Conservation (phyloP, 163 green algal genomes). For the Chlamydomonas reinhardtii region DNA sequence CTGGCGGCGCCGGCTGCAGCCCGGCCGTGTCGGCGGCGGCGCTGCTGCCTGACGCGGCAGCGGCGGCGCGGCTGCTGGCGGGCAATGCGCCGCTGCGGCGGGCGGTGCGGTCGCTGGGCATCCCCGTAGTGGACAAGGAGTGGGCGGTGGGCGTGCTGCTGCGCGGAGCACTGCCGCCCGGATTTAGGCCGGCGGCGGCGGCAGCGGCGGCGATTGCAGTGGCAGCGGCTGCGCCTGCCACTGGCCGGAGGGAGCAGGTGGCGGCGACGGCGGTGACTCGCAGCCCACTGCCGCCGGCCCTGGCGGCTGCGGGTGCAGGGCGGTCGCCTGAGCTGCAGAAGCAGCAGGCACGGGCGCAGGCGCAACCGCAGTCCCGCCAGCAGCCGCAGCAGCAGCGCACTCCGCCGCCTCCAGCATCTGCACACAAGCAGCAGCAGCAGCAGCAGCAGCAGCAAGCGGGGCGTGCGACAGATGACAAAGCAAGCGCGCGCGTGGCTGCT, state of each 20-base stretch:
- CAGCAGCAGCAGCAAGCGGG: not conserved
- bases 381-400: not conserved
- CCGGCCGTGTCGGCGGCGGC: not conserved
- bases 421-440: not conserved
- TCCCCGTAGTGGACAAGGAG: conserved; percentile 41
- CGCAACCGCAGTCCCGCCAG: not conserved
- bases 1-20: not conserved
- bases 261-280: too few relatives aligned
- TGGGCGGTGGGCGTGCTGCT: conserved; percentile 43
- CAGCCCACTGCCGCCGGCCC: too few relatives aligned
- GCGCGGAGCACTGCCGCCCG: conserved; percentile 3
- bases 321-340: not conserved
- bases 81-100: conserved; percentile 11
- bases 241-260: too few relatives aligned
- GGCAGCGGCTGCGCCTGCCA: not conserved
- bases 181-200: not conserved
- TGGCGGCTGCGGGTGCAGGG: too few relatives aligned
- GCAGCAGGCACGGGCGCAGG: not conserved
- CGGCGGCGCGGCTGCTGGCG: not conserved
- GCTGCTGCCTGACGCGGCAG: not conserved
- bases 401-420: too few relatives aligned
- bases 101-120: conserved; percentile 19
- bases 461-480: not conserved
- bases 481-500: not conserved
- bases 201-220: not conserved